Evolutionary conservation across 1,139 yeast genomes (phyloP), one percentile per base, ranked within the genome.

Genomic region (Scheffersomyces quercinus): DNA sequence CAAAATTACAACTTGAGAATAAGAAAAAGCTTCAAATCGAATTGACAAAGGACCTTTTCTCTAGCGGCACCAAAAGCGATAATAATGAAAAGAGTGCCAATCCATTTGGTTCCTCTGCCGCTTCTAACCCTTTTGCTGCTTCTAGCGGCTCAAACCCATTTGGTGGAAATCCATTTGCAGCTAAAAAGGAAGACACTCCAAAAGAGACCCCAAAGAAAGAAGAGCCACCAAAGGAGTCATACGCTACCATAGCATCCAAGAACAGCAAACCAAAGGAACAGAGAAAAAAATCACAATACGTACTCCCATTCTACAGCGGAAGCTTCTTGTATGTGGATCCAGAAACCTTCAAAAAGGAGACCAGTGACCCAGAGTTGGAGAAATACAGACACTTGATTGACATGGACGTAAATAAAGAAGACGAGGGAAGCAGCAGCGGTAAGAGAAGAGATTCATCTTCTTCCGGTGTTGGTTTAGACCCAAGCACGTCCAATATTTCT

Each of bases 301-400:
- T 62, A 38, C 56, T 77, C 7, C 83, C 86, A 13, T 58, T 67
- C 26, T 85, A 79, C 54, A 82, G 84, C 3, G 90, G 91, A 3
- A 82, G 62, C 55, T 79, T 84, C 50, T 62, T 88, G 3, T 88
- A 81, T 57, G 85, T 88, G 3, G 95, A 86, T 42, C 75, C 73
- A 41, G 95, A 86, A 58, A 73, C 69, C 41, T 71, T 85, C 55
- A 75, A 67, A 51, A 69, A 67, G 39, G 49, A 55, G 12, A 50
- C 59, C 4, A 37, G 35, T 6, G 77, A 70, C 35, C 69, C 76
- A 1, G 76, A 71, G 44, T 62, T 73, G 47, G 78, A 71, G 47
- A 74, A 74, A 53, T 73, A 74, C 54, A 72, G 66, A 56, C 72
- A 73, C 48, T 57, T 85, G 30, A 79, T 81, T 35, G 81, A 79